Evolutionary conservation across 805 yeast genomes (phyloP), one percentile per base, ranked within the genome.

Genomic region (Isabelozyma rhagii): DNA sequence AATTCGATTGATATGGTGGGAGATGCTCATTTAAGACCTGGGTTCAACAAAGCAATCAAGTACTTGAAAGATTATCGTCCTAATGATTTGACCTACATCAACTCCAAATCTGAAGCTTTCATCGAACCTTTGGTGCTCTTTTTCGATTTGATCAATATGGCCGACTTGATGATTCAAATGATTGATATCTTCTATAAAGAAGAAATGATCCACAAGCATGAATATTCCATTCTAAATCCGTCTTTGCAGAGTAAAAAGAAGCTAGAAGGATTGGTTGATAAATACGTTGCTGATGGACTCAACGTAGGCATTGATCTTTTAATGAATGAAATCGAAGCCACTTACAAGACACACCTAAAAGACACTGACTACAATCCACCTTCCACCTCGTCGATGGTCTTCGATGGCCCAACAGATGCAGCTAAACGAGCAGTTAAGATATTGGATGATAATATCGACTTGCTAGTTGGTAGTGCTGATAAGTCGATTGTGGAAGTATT

Each of bases 121-220:
- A 85, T 88, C n/a, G 96, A 87, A 54, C 98, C 98, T 0, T 74
- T 93, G 47, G 86, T 86, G 0, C 82, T 88, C 43, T 93, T 94
- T 58, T 87, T 96, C 14, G 97, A 93, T 62, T 77, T 94, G 49
- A 94, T 94, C 36, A 94, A 92, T 58, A 84, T 89, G 51, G 97
- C 97, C 4, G 99, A 93, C 65, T 72, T 93, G 50, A 89, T 94
- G 18, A 85, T 90, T 59, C 97, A 93, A 63, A 89, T 93, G 96
- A 71, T 92, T 42, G 91, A 88, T 47, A 89, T 90, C 5, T 94
- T 94, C 58, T 93, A 90, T 68, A 87, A 87, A 57, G 92, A 89
- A 63, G 98, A 93, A 63, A 76, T 93, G 55, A 64, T 83, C 7
- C 66, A 72, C 47, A 74, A 85, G 57, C 80, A 83, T 48, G 87